A percentile compares a stretch with the other conserved stretches of the same genome.
phyloP scores from a whole-genome alignment of 495 filamentous ascomycete species.

The Hypoxylon lenormandii region DNA sequence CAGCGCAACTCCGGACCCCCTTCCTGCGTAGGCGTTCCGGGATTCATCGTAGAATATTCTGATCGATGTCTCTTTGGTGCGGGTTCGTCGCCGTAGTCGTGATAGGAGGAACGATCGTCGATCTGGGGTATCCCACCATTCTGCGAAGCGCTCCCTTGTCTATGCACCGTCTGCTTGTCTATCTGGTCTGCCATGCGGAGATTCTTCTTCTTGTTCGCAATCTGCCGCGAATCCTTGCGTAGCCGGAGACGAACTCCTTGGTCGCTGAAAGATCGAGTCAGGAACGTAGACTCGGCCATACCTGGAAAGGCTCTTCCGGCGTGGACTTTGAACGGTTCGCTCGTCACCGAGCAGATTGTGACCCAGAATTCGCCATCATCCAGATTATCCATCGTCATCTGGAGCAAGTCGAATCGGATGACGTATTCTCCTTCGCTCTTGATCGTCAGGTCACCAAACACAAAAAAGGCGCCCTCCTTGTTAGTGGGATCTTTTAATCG shows the following conservation, averaged over 20 bases:
- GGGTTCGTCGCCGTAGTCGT: slow-evolving; percentile 48
- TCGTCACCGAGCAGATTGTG: slow-evolving; percentile 74
- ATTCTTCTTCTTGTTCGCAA: slow-evolving; percentile 60
- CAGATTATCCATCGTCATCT: slow-evolving; percentile 67
- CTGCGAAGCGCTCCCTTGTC: slow-evolving; percentile 37
- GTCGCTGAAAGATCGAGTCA: slow-evolving; percentile 93
- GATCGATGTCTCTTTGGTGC: slow-evolving; percentile 48
- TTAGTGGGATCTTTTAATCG: slow-evolving; percentile 92
- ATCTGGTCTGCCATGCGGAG: slow-evolving; percentile 44
- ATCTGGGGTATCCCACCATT: slow-evolving; percentile 46
- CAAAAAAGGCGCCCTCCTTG: slow-evolving; percentile 92
- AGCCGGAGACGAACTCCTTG: slow-evolving; percentile 91
- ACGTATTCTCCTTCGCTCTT: slow-evolving; percentile 82
- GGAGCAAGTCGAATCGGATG: slow-evolving; percentile 87
- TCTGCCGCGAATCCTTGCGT: slow-evolving; percentile 76
- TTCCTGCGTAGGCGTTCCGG: slow-evolving; percentile 43
- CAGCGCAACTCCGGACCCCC: slow-evolving; percentile 49
- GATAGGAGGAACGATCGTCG: slow-evolving; percentile 46
- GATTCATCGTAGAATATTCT: slow-evolving; percentile 44
- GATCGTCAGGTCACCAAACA: slow-evolving; percentile 93
- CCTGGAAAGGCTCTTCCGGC: slow-evolving; percentile 85
- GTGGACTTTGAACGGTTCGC: slow-evolving; percentile 80
- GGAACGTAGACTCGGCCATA: slow-evolving; percentile 87
- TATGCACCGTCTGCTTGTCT: slow-evolving; percentile 43
- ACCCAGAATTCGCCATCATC: slow-evolving; percentile 63